phyloP scores from a whole-genome alignment of 306 rosid species.

The Sesbania bispinosa region DNA sequence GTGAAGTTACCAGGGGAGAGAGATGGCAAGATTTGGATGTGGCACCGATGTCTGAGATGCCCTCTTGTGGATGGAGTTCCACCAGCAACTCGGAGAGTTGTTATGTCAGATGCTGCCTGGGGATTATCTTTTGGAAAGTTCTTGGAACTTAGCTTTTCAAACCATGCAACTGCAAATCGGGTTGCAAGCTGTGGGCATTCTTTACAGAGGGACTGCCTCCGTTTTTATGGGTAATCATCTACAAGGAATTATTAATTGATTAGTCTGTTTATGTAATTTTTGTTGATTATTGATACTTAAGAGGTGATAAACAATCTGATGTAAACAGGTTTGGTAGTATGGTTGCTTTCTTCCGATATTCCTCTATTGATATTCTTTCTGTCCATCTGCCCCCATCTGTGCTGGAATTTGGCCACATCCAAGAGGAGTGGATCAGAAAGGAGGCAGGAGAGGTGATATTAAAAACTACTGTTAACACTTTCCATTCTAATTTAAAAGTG shows the following conservation, averaged over 20 bases:
- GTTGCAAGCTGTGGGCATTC: constrained; percentile 98
- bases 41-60: constrained; percentile 96
- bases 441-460: constrained; percentile 77
- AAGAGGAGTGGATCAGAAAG: constrained; percentile 69
- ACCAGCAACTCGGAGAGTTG: constrained; percentile 89
- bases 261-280: constrained; percentile 7
- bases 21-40: constrained; percentile 98
- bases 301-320: constrained; percentile 25
- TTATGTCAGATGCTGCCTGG: constrained; percentile 99
- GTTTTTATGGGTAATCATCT: constrained; percentile 79
- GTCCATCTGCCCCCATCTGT: constrained; percentile 83
- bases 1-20: constrained; percentile 80
- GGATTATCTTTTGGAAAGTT: constrained; percentile 98
- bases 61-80: constrained; percentile 87
- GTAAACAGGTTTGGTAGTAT: constrained; percentile 81
- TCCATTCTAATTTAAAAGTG: constrained; percentile 6
- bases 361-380: constrained; percentile 83
- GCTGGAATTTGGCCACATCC: constrained; percentile 69
- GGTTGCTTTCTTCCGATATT: constrained; percentile 95
- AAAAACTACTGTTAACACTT: constrained; percentile 11
- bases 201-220: constrained; percentile 96
- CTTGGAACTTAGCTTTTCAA: constrained; percentile 97
- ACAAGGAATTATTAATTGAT: neutral
- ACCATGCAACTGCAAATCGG: constrained; percentile 98
- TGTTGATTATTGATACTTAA: constrained; percentile 22